Evolutionary conservation across 768 basidiomycete genomes (phyloP), one percentile per base, ranked within the genome.

Genomic region (Lentinula raphanica): DNA sequence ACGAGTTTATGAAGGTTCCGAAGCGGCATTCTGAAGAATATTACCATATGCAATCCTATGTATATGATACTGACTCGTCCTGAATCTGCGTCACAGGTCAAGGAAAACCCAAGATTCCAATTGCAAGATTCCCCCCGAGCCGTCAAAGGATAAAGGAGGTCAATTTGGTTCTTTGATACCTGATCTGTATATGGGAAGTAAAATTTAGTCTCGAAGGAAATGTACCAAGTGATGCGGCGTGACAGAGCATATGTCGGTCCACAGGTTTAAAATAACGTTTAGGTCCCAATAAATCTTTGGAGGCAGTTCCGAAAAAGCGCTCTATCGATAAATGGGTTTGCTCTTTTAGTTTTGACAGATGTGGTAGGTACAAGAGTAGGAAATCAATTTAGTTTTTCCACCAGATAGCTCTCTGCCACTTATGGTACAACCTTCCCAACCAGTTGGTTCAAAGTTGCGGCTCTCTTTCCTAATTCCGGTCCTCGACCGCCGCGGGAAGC

Each of bases 31-130:
- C 27, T 48, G 27, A 44, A 23, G 23, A 48, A 48, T 48, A 59
- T 36, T 50, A 40, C 59, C 32, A 32, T 38, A 32, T 36, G 31
- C 15, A 38, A 17, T 8, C 17, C 19, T 11, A n/a, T n/a, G 32
- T 1, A 39, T 53, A 54, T 54, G 53, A 54, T 54, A 54, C 32
- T 79, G 77, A 79, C 77, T 79, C 74, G 71, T 63, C 60, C 67
- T 67, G 49, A 50, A 50, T 50, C 49, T n/a, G 70, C 72, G 69
- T 73, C 68, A 71, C 63, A 63, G 59, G 60, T 59, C 56, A 36
- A 49, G 54, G 12, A 48, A 39, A 56, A 42, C 36, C 49, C 56
- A 64, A 31, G 36, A 56, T 28, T 49, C 54, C 49, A 45, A 56
- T 28, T 49, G 54, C 49, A 45, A 45, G 53, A 53, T 53, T 53